phyloP scores from a whole-genome alignment of 2,329 filamentous ascomycete genomes.

The Beauveria bassiana region DNA sequence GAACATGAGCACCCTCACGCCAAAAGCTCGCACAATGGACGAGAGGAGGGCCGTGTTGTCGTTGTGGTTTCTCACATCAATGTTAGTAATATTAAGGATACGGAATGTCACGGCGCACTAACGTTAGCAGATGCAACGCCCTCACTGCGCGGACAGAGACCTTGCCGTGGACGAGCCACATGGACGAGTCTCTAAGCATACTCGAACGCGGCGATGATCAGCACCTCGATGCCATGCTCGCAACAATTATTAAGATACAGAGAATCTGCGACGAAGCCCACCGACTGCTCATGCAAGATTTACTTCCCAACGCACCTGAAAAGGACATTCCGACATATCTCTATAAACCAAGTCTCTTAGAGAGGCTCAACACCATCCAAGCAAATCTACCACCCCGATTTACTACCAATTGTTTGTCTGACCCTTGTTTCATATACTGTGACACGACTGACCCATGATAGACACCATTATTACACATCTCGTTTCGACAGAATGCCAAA shows the following conservation, averaged over 20 bases:
- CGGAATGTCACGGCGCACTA: constrained; percentile 2
- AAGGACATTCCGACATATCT: constrained; percentile 24
- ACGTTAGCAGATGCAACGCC: constrained; percentile 22
- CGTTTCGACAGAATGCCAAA: constrained; percentile 23
- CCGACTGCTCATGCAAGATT: constrained; percentile 23
- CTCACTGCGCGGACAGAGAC: constrained; percentile 41
- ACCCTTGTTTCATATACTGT: neutral
- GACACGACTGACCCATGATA: constrained; percentile 13
- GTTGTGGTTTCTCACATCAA: constrained; percentile 34
- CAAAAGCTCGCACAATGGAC: constrained; percentile 36
- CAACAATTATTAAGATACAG: constrained; percentile 28
- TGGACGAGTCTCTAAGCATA: constrained; percentile 47
- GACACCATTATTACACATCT: constrained; percentile 24
- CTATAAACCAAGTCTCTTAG: constrained; percentile 24
- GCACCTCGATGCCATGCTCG: constrained; percentile 41
- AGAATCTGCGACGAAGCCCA: constrained; percentile 32
- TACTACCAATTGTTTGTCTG: constrained; percentile 21
- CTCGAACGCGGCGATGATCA: constrained; percentile 39
- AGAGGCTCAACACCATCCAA: constrained; percentile 20
- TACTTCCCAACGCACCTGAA: constrained; percentile 18
- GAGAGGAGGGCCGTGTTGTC: constrained; percentile 41
- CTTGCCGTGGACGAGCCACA: constrained; percentile 49
- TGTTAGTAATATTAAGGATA: constrained; percentile 18
- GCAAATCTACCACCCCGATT: constrained; percentile 16
- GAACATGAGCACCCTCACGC: constrained; percentile 20